Conservation (phyloP, 768 basidiomycete genomes). For the Trametes cinnabarina region DNA sequence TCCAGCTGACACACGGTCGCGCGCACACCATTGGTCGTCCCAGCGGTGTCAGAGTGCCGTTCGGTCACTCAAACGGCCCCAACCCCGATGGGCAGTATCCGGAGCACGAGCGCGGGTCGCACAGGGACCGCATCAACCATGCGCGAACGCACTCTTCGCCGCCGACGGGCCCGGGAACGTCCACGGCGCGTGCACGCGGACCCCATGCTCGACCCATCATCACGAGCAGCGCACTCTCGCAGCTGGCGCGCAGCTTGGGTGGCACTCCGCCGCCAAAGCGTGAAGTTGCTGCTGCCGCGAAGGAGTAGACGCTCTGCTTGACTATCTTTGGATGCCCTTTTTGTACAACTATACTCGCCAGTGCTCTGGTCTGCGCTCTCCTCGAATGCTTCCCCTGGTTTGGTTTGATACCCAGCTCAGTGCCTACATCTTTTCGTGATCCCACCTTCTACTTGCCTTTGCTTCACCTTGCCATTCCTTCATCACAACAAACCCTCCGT, state of each 20-base stretch:
- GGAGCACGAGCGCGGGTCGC: constrained; percentile 38
- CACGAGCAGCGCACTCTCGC: constrained; percentile 68
- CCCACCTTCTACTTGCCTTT: not conserved
- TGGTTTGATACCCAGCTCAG: constrained; percentile 14
- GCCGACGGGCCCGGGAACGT: constrained; percentile 40
- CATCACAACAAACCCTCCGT: not conserved
- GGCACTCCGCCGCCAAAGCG: constrained; percentile 22
- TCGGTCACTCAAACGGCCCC: constrained; percentile 32
- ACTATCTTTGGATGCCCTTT: not conserved
- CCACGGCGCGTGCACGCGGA: constrained; percentile 36
- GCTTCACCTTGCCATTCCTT: not conserved
- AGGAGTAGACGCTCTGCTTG: constrained; percentile 14
- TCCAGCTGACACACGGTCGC: constrained; percentile 46
- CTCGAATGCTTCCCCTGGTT: not conserved
- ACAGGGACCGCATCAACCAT: constrained; percentile 42
- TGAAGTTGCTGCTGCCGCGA: constrained; percentile 18
- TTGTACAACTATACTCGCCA: not conserved
- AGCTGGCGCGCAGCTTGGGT: constrained; percentile 62
- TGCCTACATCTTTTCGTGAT: not conserved
- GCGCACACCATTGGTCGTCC: constrained; percentile 56
- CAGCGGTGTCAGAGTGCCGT: constrained; percentile 23
- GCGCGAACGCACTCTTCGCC: constrained; percentile 68
- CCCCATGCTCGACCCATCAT: constrained; percentile 64
- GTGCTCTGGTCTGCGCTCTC: constrained; percentile 1
- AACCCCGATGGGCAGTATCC: constrained; percentile 35